A percentile compares a stretch with the other conserved stretches of the same genome.
phyloP scores from a whole-genome alignment of 148 eudicot genomes.

The Arctostaphylos glauca region DNA sequence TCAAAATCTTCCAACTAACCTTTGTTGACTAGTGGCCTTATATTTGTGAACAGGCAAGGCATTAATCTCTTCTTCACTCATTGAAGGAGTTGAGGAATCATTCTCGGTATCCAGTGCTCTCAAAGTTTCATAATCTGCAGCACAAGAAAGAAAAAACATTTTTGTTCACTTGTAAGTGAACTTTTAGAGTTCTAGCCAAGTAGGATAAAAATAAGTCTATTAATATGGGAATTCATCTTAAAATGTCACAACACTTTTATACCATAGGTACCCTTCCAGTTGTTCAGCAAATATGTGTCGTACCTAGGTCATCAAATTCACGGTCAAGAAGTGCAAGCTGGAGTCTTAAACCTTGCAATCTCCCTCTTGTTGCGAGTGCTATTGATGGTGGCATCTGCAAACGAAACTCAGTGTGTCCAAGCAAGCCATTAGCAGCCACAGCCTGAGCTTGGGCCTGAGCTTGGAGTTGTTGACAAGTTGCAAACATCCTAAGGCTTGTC shows the following conservation, averaged over 20 bases:
- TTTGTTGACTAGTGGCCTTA: slow-evolving; percentile 22
- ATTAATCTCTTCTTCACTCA: slow-evolving; percentile 52
- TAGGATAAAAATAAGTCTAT: neutral
- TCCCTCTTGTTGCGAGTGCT: slow-evolving; percentile 42
- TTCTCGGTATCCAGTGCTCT: slow-evolving; percentile 48
- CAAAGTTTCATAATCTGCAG: slow-evolving; percentile 49
- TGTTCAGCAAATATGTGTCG: neutral
- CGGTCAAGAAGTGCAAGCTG: slow-evolving; percentile 51
- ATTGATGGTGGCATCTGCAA: slow-evolving; percentile 49
- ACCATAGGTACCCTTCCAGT: neutral
- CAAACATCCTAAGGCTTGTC: slow-evolving; percentile 44
- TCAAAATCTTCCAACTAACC: slow-evolving; percentile 22
- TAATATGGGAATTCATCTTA: neutral
- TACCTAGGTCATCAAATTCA: slow-evolving; percentile 47
- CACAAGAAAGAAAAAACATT: neutral
- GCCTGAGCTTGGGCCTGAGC: slow-evolving; percentile 47
- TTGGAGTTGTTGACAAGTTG: slow-evolving; percentile 47
- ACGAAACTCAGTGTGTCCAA: slow-evolving; percentile 38
- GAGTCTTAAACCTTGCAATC: slow-evolving; percentile 45
- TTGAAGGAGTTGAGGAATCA: slow-evolving; percentile 28
- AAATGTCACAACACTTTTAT: neutral
- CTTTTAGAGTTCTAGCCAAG: neutral
- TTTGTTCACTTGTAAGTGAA: neutral
- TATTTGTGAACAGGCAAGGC: slow-evolving; percentile 54
- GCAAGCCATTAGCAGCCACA: slow-evolving; percentile 37